Percentiles rank a stretch among this genome's conserved stretches.
Conservation (phyloP, 2,329 filamentous ascomycete species). For the Colletotrichum musae region DNA sequence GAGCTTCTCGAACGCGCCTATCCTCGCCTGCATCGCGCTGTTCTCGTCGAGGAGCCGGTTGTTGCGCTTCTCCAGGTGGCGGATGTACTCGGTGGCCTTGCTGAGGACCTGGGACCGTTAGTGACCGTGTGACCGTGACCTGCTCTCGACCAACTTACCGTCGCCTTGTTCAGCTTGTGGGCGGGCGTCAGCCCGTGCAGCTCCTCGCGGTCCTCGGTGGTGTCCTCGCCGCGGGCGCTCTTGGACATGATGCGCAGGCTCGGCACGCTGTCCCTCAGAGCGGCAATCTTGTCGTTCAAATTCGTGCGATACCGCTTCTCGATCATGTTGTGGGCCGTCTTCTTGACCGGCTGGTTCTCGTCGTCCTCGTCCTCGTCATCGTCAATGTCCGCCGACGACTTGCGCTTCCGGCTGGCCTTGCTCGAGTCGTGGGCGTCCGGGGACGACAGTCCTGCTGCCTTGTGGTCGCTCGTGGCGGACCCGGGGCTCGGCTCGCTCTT, state of each 20-base stretch:
- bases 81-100: conserved; percentile 97
- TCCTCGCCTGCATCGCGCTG: conserved; percentile 80
- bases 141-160: conserved; percentile 62
- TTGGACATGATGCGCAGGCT: conserved; percentile 89
- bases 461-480: conserved; percentile 64
- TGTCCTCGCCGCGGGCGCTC: conserved; percentile 76
- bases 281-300: conserved; percentile 96
- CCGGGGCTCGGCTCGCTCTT: conserved; percentile 72
- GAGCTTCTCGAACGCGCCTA: conserved; percentile 83
- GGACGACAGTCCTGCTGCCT: conserved; percentile 67
- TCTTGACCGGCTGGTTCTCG: conserved; percentile 77
- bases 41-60: conserved; percentile 87
- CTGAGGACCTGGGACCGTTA: conserved; percentile 75
- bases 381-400: conserved; percentile 73
- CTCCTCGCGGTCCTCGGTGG: conserved; percentile 83
- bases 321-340: conserved; percentile 98
- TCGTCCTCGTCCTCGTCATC: conserved; percentile 72
- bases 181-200: conserved; percentile 86
- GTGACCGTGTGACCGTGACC: background rate
- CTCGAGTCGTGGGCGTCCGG: conserved; percentile 66
- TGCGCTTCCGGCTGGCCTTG: conserved; percentile 74
- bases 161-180: conserved; percentile 98
- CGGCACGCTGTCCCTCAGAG: conserved; percentile 91
- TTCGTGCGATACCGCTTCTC: conserved; percentile 98
- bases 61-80: conserved; percentile 92